These are phyloP conservation scores for Hanseniaspora guilliermondii DNA, from an alignment of 805 yeast genomes.

Conservation along the genomic window DNA sequence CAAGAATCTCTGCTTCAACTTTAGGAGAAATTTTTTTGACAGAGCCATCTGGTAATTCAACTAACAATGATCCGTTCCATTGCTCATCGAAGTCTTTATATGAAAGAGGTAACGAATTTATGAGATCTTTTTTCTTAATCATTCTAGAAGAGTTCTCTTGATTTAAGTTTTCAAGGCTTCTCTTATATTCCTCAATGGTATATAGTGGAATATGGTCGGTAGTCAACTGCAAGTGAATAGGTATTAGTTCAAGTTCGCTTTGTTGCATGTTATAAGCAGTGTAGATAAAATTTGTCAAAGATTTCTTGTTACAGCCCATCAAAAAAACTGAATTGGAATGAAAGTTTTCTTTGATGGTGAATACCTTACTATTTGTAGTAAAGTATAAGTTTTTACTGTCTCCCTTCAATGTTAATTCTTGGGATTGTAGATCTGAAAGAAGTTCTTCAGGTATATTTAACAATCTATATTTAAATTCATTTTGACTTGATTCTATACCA, in stretches of 20 bases:
- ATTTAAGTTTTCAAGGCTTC: not conserved
- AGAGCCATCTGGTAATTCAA: slow-evolving; percentile 29
- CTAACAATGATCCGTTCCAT: slow-evolving; percentile 55
- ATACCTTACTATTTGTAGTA: slow-evolving; percentile 48
- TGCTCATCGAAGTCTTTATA: slow-evolving; percentile 36
- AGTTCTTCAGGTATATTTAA: slow-evolving; percentile 44
- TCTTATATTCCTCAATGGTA: slow-evolving; percentile 21
- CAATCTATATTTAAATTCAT: slow-evolving; percentile 33
- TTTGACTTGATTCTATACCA: slow-evolving; percentile 6
- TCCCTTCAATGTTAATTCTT: slow-evolving; percentile 4
- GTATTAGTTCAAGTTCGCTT: slow-evolving; percentile 30
- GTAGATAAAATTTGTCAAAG: slow-evolving; percentile 17
- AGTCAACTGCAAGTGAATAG: slow-evolving; percentile 27
- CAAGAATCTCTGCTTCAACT: slow-evolving; percentile 1
- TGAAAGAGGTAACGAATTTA: slow-evolving; percentile 42
- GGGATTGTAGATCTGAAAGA: slow-evolving; percentile 27
- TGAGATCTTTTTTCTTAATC: slow-evolving; percentile 28
- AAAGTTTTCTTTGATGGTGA: slow-evolving; percentile 60
- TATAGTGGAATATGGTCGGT: slow-evolving; percentile 29
- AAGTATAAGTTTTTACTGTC: slow-evolving; percentile 21
- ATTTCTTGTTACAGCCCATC: slow-evolving; percentile 25
- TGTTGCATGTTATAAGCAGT: slow-evolving; percentile 22
- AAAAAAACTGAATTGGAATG: slow-evolving; percentile 77
- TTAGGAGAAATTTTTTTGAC: slow-evolving; percentile 1
- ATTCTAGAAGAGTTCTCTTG: not conserved